These are phyloP conservation scores for Striga asiatica DNA, from an alignment of 257 asterid genomes.

Conservation along the genomic window DNA sequence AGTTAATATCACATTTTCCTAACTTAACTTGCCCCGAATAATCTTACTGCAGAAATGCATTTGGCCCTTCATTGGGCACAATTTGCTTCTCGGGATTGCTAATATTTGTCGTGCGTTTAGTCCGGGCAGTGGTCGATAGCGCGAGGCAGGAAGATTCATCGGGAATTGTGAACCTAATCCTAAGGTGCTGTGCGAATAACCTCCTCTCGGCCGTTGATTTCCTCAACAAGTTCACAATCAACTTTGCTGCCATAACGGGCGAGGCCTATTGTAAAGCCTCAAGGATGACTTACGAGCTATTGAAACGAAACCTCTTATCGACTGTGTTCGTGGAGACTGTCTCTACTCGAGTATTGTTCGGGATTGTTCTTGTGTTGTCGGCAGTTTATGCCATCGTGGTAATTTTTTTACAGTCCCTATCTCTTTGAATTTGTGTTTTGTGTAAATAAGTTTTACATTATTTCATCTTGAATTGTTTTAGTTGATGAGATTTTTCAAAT, in stretches of 20 bases:
- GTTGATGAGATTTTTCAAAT: too few species aligned
- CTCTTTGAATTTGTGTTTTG: too few species aligned
- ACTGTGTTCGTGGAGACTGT: conserved; percentile 84
- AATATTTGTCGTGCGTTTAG: conserved; percentile 39
- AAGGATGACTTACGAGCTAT: conserved; percentile 83
- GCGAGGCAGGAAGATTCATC: conserved; percentile 72
- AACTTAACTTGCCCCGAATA: background rate
- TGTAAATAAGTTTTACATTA: too few species aligned
- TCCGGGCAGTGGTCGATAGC: conserved; percentile 78
- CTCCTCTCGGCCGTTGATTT: conserved; percentile 68
- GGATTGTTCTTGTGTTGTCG: conserved; percentile 70
- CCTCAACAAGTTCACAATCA: conserved; percentile 83
- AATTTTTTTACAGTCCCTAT: too few species aligned
- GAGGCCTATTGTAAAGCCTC: conserved; percentile 90
- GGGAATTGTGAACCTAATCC: conserved; percentile 65
- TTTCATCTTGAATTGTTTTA: too few species aligned
- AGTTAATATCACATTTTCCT: background rate
- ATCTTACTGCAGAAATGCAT: conserved; percentile 69
- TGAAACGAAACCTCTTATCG: conserved; percentile 89
- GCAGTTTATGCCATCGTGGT: conserved; percentile 84
- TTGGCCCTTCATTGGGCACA: conserved; percentile 91
- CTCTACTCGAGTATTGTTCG: conserved; percentile 76
- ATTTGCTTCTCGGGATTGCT: conserved; percentile 85
- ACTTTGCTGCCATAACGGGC: conserved; percentile 91
- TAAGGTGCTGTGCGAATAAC: conserved; percentile 67